Evolutionary conservation across 1,139 yeast species (phyloP).

Genomic region (Scheffersomyces illinoinensis): DNA sequence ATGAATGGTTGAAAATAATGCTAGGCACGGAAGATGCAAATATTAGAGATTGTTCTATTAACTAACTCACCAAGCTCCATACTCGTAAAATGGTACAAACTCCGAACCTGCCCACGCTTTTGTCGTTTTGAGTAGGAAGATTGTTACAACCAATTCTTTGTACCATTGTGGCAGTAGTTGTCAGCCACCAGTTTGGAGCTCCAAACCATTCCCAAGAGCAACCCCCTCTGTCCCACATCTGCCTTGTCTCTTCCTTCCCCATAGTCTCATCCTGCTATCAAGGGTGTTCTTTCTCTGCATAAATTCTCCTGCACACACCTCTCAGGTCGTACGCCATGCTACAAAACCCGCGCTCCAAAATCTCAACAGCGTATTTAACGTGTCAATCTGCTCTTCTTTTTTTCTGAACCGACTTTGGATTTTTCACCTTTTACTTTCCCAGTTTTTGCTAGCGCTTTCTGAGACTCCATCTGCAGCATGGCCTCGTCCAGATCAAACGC

Average conservation of each 20-base stretch:
- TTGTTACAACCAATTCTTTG: too few relatives aligned
- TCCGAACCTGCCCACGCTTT: neutral
- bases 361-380: neutral
- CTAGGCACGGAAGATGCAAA: neutral
- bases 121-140: too few relatives aligned
- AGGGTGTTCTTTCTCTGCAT: neutral
- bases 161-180: neutral
- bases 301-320: neutral
- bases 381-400: neutral
- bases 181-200: neutral
- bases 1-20: neutral
- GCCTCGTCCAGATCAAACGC: constrained; percentile 58
- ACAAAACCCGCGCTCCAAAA: neutral
- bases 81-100: too few relatives aligned
- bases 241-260: neutral
- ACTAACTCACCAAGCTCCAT: too few relatives aligned
- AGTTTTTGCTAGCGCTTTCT: neutral
- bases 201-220: neutral
- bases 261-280: neutral
- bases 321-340: neutral
- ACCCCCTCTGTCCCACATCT: neutral
- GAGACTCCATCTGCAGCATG: constrained; percentile 14
- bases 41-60: too few relatives aligned
- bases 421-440: neutral
- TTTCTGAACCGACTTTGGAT: neutral